Base-by-base conservation (phyloP, 2,329 filamentous ascomycete genomes). In the Alternaria dauci region DNA sequence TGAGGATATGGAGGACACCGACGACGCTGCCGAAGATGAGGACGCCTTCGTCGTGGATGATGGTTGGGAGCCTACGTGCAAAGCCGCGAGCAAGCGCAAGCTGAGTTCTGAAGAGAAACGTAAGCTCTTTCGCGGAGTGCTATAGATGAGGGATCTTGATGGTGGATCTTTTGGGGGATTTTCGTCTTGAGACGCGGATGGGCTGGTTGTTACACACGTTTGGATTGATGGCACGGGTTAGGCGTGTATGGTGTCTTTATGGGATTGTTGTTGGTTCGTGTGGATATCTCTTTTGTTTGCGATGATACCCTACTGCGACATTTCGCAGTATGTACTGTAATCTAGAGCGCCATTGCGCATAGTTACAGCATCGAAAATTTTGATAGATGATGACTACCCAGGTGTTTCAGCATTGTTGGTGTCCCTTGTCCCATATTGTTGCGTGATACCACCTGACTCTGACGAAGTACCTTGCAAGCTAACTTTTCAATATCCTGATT, bases 41-140 rank as follows among this genome's bases (percentile, higher is more conserved):
- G 42, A 38, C 11, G 36, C 48, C 12, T 55, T 55, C 16, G n/a
- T 55, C 12, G 51, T 50, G 5, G 36, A 59, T 3, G 56, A 55
- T 12, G 20, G 36, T 11, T 30, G 32, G 8, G 38, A 48, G 26
- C 32, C 43, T 20, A 55, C 32, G 36, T 23, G 20, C 20, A 23
- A 23, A 23, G 20, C 20, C 20, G 4, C 20, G 20, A 23, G 20
- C 20, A 23, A 23, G 4, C 52, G 52, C 42, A 55, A 54, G 43
- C 50, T 43, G 5, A 52, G 39, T 14, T 16, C 56, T 5, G 26
- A 38, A 8, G 46, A 18, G 11, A 41, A 41, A 46, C 34, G 11
- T 7, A 47, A 41, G 26, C 18, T 47, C 2, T 36, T 55, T 23
- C n/a, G 28, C 12, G 50, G 56, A 6, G 20, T 39, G n/a, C 7